A percentile compares a stretch with the other conserved stretches of the same genome.
phyloP scores from a whole-genome alignment of 345 rosid species.

The Salix dunnii region DNA sequence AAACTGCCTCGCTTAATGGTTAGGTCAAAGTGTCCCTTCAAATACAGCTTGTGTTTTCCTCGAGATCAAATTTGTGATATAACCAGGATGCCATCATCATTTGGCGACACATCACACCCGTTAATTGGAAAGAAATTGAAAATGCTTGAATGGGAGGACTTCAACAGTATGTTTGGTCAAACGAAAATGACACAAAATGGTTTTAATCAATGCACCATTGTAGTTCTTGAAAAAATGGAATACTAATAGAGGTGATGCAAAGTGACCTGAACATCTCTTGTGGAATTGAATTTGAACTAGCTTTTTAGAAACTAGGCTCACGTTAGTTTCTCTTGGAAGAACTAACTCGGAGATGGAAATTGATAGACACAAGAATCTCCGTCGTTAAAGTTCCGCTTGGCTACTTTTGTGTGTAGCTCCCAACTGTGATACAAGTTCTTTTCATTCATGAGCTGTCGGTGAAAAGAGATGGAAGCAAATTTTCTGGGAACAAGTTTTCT shows the following conservation, averaged over 20 bases:
- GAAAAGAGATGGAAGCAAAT: neutral
- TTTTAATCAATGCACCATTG: neutral
- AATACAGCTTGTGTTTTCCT: too few species aligned
- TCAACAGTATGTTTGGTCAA: neutral
- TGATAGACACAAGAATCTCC: conserved; percentile 15
- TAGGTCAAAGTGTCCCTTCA: neutral
- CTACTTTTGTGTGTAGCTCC: neutral
- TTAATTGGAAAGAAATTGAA: neutral
- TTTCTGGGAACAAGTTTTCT: neutral
- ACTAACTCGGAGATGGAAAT: neutral
- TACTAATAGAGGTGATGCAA: conserved; percentile 13
- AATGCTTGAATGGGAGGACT: neutral
- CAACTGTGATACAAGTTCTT: neutral
- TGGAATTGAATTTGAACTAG: neutral
- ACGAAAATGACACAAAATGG: neutral
- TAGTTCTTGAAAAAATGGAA: conserved; percentile 2
- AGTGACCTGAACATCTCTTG: conserved; percentile 11
- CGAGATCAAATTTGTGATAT: neutral
- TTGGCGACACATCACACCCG: neutral
- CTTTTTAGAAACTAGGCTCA: conserved; percentile 1
- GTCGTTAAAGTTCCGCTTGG: conserved; percentile 1
- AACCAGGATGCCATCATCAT: neutral
- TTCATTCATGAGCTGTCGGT: neutral
- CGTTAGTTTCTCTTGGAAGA: neutral
- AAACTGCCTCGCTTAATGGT: neutral